Evolutionary conservation across 306 rosid species (phyloP), one percentile per base, ranked within the genome.

Genomic region (Dalbergia cultrata): DNA sequence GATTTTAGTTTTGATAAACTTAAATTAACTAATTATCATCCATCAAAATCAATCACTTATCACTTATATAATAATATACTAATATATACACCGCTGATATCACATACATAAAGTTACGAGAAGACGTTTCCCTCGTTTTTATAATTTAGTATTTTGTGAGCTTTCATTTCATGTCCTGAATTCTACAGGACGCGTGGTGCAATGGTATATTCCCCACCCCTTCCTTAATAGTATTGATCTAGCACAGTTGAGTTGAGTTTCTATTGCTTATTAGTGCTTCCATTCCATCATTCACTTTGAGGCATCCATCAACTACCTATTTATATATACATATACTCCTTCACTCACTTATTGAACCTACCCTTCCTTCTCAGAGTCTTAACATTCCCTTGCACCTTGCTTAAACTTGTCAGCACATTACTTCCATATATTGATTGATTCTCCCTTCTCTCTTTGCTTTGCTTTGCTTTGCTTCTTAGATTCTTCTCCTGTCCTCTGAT

Each of bases 211-310:
- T 10, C 50, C 50, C 50, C 13, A 8, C 50, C 50, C 12, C 13
- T 8, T 10, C 50, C 43, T 1, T 17, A 6, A 3, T 60, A 13
- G 1, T 52, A 13, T 62, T n/a, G 8, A n/a, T 13, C n/a, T 16
- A 8, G 11, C n/a, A 70, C 41, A 12, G 56, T 59, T 13, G 12
- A n/a, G 41, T 37, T 37, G 39, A 35, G 39, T 35, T 35, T 21
- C 22, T 0, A 18, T 54, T 33, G 52, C 3, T 31, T 21, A 34
- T 19, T 17, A 14, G 9, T 18, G 70, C 49, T 75, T 62, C 47
- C 65, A 64, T 37, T 62, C 47, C 65, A 47, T 37, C 41, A 34
- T 14, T 76, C 31, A 4, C 74, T 64, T 52, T 65, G n/a, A 12
- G 7, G 41, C 5, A 50, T 26, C 31, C 31, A 63, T 5, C 19